Evolutionary conservation across 2,329 filamentous ascomycete species (phyloP), one percentile per base, ranked within the genome.

Genomic region (Cladophialophora carrionii): DNA sequence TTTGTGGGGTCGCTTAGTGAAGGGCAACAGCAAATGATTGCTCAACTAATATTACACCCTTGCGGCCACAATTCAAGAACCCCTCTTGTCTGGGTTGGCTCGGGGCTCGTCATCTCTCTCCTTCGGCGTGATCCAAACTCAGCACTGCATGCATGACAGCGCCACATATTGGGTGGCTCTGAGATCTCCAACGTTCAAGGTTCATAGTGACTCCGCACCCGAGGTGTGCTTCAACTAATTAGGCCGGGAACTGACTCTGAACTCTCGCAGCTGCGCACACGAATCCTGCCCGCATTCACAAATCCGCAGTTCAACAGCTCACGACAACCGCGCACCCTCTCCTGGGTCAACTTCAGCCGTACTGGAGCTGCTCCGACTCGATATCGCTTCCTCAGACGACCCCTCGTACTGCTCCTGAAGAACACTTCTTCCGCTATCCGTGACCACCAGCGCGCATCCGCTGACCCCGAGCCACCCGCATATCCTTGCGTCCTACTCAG

Each of bases 151-250:
- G 29, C 52, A 26, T 54, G 46, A 57, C 32, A 52, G 63, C 63
- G 63, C 58, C 63, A 65, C 63, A 62, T 52, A 52, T 65, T 62
- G 49, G 53, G 17, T 37, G 26, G 29, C 37, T 48, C 63, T 53
- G 26, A 43, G 29, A 49, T 48, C 32, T 34, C 49, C 57, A 24
- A 29, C 29, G 12, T 20, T 26, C 22, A 32, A 26, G 46, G 31
- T 41, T n/a, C 32, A 53, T 17, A 48, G 31, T 37, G 53, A 62
- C 63, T 65, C 63, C 63, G 63, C 63, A 62, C 46, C 61, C 26
- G 61, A 63, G 60, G 53, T 53, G 56, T 41, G 56, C 26, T 14
- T 41, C 41, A 29, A 29, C 55, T 17, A 41, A 24, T 37, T 37
- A 31, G 37, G 14, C 7, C 14, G 14, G 37, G 37, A 41, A 41